Conservation (phyloP, 768 basidiomycete genomes). For the Scleroderma bovista region DNA sequence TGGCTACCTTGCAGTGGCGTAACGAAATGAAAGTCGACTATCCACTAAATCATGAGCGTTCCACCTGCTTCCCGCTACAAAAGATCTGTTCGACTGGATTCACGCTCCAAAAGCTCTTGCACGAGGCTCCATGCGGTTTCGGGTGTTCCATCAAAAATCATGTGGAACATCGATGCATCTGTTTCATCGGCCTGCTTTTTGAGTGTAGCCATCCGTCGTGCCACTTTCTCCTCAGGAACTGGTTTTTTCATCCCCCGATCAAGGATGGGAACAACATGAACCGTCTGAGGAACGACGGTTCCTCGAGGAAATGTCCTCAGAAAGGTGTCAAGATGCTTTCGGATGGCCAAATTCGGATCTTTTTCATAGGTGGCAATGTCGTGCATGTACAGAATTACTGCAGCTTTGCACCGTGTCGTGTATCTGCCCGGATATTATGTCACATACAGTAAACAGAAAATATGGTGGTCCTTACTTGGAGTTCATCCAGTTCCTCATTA, state of each 20-base stretch:
- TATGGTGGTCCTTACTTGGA: neutral
- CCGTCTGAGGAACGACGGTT: neutral
- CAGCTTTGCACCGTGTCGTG: neutral
- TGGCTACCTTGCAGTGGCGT: no score
- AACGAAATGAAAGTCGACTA: no score
- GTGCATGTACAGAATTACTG: neutral
- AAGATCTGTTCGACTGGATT: no score
- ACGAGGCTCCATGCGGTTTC: neutral
- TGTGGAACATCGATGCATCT: neutral
- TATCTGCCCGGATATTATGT: neutral
- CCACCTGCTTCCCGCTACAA: no score
- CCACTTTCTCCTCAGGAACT: neutral
- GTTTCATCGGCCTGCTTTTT: neutral
- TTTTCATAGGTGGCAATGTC: neutral
- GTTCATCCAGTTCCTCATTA: neutral
- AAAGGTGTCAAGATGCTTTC: neutral
- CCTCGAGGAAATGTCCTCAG: neutral
- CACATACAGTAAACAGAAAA: neutral
- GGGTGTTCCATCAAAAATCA: neutral
- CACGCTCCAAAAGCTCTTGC: neutral
- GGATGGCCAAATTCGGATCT: neutral
- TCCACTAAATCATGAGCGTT: no score
- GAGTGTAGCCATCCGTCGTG: neutral
- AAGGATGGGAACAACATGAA: neutral
- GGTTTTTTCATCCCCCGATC: neutral